Percentiles rank a stretch among this genome's conserved stretches.
Conservation (phyloP, 225 moss, liverwort and hornwort genomes). For the Ulota crispa region DNA sequence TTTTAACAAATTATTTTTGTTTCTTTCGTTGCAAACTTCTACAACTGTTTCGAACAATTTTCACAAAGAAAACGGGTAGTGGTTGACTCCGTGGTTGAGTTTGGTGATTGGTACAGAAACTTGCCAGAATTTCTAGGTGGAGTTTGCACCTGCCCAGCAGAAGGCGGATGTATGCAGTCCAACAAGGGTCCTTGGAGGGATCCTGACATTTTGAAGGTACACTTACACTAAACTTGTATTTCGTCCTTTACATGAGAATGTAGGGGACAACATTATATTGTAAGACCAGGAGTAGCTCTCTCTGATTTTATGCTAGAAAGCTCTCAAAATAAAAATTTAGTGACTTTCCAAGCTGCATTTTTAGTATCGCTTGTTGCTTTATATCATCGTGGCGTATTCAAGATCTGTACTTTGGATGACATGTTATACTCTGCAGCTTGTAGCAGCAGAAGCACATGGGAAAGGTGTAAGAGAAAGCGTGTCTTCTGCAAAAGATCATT, state of each 20-base stretch:
- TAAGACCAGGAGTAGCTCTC: background rate
- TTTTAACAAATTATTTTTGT: background rate
- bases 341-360: background rate
- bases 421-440: constrained; percentile 36
- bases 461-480: constrained; percentile 33
- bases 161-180: constrained; percentile 62
- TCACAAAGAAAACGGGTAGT: background rate
- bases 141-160: constrained; percentile 48
- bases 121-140: constrained; percentile 75
- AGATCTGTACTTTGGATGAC: constrained; percentile 2
- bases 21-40: background rate
- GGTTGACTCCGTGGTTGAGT: constrained; percentile 12
- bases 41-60: background rate
- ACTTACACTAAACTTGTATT: background rate
- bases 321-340: background rate
- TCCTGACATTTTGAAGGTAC: constrained; percentile 51
- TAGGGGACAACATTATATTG: background rate
- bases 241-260: background rate
- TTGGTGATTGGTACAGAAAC: constrained; percentile 48
- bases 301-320: background rate
- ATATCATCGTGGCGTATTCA: constrained; percentile 4
- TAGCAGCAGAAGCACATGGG: constrained; percentile 29
- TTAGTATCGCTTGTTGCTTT: background rate
- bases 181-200: constrained; percentile 71
- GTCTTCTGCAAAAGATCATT: constrained; percentile 27